Conservation (phyloP, 441 rosid genomes). For the Gossypium gossypioides region DNA sequence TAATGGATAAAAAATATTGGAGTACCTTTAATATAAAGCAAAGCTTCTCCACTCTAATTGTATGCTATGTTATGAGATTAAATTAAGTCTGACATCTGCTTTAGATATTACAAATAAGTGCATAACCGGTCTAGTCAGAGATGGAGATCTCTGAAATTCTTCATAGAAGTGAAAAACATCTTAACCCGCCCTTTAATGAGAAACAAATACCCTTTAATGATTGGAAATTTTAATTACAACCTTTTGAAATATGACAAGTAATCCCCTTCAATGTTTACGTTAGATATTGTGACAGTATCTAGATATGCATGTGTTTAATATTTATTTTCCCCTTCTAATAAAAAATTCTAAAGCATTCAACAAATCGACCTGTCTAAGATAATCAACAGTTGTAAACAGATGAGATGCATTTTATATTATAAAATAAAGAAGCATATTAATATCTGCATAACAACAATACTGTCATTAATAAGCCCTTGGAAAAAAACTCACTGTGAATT, state of each 20-base stretch:
- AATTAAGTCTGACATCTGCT: background rate
- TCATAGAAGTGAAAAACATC: background rate
- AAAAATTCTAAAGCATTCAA: background rate
- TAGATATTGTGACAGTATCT: background rate
- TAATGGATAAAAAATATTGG: too few species aligned
- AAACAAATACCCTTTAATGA: background rate
- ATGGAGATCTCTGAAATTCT: background rate
- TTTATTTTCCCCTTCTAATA: background rate
- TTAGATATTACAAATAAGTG: background rate
- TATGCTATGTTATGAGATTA: too few species aligned
- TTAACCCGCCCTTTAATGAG: background rate
- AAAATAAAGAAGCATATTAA: background rate
- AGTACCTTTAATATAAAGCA: too few species aligned
- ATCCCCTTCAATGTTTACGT: background rate
- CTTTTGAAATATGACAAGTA: background rate
- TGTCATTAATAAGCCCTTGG: background rate
- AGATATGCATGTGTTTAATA: background rate
- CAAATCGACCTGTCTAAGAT: background rate
- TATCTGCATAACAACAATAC: background rate
- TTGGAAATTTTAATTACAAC: background rate
- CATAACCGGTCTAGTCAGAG: background rate
- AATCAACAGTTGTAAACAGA: background rate
- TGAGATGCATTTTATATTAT: background rate
- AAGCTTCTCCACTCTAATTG: too few species aligned
- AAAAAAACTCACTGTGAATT: conserved; percentile 57